Conservation (phyloP, 306 rosid genomes). For the Hippophae gyantsensis region DNA sequence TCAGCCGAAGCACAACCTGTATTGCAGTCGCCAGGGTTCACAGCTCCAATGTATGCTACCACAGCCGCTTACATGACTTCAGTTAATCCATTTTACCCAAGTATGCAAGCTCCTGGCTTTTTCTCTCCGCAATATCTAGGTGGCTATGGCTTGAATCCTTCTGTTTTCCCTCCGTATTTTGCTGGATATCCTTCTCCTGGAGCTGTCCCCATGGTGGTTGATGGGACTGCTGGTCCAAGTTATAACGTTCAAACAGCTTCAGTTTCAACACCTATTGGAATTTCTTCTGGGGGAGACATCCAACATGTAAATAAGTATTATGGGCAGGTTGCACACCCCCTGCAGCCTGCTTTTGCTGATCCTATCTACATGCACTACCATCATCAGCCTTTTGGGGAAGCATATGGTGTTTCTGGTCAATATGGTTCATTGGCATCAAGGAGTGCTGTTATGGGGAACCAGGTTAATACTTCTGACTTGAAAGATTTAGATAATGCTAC, state of each 20-base stretch:
- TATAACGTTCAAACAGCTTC: constrained; percentile 31
- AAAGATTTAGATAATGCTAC: constrained; percentile 18
- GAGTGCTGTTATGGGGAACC: constrained; percentile 11
- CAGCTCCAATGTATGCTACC: constrained; percentile 43
- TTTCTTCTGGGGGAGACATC: constrained; percentile 28
- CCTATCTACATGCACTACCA: constrained; percentile 33
- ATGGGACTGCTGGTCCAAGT: constrained; percentile 30
- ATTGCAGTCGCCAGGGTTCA: constrained; percentile 31
- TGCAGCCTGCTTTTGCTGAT: constrained; percentile 42
- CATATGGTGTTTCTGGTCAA: constrained; percentile 31
- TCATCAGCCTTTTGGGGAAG: constrained; percentile 28
- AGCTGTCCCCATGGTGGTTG: constrained; percentile 34
- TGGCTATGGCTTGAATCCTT: constrained; percentile 39
- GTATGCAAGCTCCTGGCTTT: constrained; percentile 30
- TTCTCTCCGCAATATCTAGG: constrained; percentile 36
- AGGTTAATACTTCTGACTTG: constrained; percentile 13
- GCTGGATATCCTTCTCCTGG: constrained; percentile 43
- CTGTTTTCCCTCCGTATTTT: constrained; percentile 31
- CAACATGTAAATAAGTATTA: constrained; percentile 35
- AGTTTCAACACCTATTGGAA: constrained; percentile 29
- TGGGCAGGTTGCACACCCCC: constrained; percentile 39
- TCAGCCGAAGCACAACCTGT: constrained; percentile 37
- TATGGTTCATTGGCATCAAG: constrained; percentile 30
- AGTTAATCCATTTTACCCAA: constrained; percentile 36
- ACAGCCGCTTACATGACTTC: constrained; percentile 39